Base-by-base conservation (phyloP, 257 asterid genomes). In the Lantana camara region DNA sequence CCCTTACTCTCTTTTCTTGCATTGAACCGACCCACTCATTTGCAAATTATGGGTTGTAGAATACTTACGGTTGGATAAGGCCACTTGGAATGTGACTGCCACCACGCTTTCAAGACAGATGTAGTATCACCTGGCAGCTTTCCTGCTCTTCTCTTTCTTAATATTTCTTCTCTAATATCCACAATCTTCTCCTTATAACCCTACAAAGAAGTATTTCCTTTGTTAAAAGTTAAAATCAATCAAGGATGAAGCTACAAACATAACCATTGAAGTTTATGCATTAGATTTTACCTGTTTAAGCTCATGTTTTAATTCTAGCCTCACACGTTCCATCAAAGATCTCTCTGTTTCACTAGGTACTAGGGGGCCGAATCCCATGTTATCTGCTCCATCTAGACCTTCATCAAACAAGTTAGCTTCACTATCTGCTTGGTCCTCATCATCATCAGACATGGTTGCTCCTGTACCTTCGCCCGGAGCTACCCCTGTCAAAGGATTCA, bases 401-500 rank as follows among this genome's bases (percentile, higher is more conserved):
- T 90, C 99, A 10, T 94, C 99, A 30, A 94, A 94, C 73, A 94
- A 69, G 75, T 90, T 88, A 4, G 92, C 48, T 59, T 90, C 99
- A 11, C 95, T 90, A 54, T 90, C 99, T 17, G 82, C 96, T 45
- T 84, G 95, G 73, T 88, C 96, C 38, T 93, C 96, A 5, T 93
- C 99, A 46, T 94, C 96, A 69, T 94, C 99, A 2, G 99, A 94
- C 99, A 94, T 94, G 16, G 97, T 90, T 52, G 99, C 99, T 30
- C 99, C 99, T 17, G 95, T 82, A 22, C 99, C 97, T 81, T 94
- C 99, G 30, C 95, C 92, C 7, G 97, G 96, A 9, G 99, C 95
- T 42, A 90, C 92, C 16, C 99, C 99, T 94, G 79, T 64, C 47
- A 42, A 71, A 63, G 44, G 15, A 17, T 60, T 56, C 23, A 47